Conservation (phyloP, 306 rosid species). For the Glycine latifolia region DNA sequence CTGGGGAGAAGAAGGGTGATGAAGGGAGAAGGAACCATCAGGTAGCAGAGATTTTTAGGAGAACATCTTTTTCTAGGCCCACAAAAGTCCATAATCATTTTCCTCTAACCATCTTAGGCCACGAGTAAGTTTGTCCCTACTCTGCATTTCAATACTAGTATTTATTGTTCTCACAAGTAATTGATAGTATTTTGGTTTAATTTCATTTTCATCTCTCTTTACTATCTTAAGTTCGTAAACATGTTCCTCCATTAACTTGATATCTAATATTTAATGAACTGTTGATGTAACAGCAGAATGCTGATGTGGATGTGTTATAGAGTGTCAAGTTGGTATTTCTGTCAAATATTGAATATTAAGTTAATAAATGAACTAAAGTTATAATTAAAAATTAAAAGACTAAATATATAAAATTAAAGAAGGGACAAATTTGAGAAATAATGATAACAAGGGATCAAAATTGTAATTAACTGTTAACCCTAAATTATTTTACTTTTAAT, state of each 20-base stretch:
- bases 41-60: constrained; percentile 77
- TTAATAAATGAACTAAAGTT: too few species aligned
- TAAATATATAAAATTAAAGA: neutral
- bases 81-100: constrained; percentile 45
- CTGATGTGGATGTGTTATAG: neutral
- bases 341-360: neutral
- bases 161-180: neutral
- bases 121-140: constrained; percentile 71
- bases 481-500: neutral
- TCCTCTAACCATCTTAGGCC: constrained; percentile 86
- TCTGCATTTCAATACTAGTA: neutral
- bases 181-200: neutral
- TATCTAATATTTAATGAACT: too few species aligned
- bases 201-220: neutral
- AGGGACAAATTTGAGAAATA: neutral
- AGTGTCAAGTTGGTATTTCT: neutral
- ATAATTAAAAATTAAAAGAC: too few species aligned
- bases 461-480: neutral
- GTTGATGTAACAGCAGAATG: neutral
- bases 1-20: constrained; percentile 92
- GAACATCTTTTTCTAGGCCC: constrained; percentile 68
- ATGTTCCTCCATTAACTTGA: too few species aligned
- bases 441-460: neutral
- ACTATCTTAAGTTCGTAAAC: too few species aligned
- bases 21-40: constrained; percentile 82